Evolutionary conservation across 2,329 filamentous ascomycete genomes (phyloP), one percentile per base, ranked within the genome.

Genomic region (Niveomyces coronatus): DNA sequence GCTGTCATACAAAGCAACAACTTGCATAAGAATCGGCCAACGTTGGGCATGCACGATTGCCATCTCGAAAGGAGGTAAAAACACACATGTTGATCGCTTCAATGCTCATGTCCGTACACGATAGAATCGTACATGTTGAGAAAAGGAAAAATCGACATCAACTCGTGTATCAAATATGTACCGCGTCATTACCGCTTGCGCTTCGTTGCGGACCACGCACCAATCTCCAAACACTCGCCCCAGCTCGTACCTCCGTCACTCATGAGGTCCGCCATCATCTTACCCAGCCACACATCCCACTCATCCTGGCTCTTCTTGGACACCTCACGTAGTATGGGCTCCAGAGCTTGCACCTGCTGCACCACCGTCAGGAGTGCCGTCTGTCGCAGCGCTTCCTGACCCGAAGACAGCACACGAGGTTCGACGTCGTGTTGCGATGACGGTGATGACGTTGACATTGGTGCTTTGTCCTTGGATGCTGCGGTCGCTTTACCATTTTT

Each of bases 161-260:
- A n/a, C n/a, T n/a, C n/a, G n/a, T n/a, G n/a, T n/a, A n/a, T n/a
- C n/a, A n/a, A n/a, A n/a, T n/a, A n/a, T n/a, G n/a, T 23, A 24
- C 24, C 20, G 30, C 36, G 46, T 53, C n/a, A 8, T 30, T 33
- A 44, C 34, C 34, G n/a, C 24, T 29, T 39, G 28, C 41, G 31
- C 70, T 94, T 96, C 61, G 81, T 86, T 44, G 79, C 93, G 57
- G 80, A 91, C 67, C 88, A 95, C 57, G 87, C 91, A 26, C 89
- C 85, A 46, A 87, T 77, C 51, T 76, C 85, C 15, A 95, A 63
- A 58, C 86, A 94, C 59, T 95, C 88, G 33, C 88, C 87, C 65
- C 78, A 87, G 33, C 75, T 78, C 14, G 84, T 80, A 15, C 85
- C 84, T 39, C 78, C 79, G 44, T 89, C 81, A 55, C 82, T 78